These are phyloP conservation scores for Boletellus sp. DNA, from an alignment of 1,284 basidiomycete genomes.

Conservation along the genomic window DNA sequence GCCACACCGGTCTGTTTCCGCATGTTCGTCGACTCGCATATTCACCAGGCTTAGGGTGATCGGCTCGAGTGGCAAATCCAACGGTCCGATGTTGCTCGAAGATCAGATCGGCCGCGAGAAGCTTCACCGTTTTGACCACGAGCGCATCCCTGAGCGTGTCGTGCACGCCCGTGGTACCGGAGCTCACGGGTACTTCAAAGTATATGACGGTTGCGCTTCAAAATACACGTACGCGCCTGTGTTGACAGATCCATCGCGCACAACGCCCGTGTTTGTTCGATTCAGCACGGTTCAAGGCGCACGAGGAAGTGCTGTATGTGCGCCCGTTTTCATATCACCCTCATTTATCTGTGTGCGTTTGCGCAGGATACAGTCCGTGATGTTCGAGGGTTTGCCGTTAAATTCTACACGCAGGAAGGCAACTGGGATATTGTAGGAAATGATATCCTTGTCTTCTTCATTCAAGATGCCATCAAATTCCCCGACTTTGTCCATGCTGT, in stretches of 20 bases:
- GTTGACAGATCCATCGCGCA: slow-evolving; percentile 65
- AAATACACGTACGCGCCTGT: slow-evolving; percentile 68
- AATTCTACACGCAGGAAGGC: slow-evolving; percentile 77
- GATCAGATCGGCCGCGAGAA: slow-evolving; percentile 70
- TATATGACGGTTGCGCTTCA: slow-evolving; percentile 57
- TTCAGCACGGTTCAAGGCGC: slow-evolving; percentile 82
- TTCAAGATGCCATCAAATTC: slow-evolving; percentile 82
- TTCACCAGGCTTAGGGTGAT: slow-evolving; percentile 49
- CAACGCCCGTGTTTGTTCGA: slow-evolving; percentile 73
- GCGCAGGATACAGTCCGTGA: slow-evolving; percentile 73
- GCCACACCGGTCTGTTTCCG: slow-evolving; percentile 1
- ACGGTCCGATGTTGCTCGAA: slow-evolving; percentile 60
- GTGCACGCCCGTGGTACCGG: slow-evolving; percentile 79
- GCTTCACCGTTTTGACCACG: slow-evolving; percentile 76
- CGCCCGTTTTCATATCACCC: not conserved
- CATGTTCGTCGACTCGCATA: slow-evolving; percentile 2
- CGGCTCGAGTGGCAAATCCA: slow-evolving; percentile 36
- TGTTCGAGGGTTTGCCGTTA: slow-evolving; percentile 78
- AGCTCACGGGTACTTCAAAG: slow-evolving; percentile 79
- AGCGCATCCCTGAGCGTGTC: slow-evolving; percentile 79
- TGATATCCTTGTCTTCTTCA: slow-evolving; percentile 80
- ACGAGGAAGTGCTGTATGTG: slow-evolving; percentile 61
- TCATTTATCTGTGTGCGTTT: not conserved
- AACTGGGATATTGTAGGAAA: slow-evolving; percentile 85
- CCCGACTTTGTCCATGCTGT: slow-evolving; percentile 79